phyloP scores from a whole-genome alignment of 257 asterid species.

The Fraxinus americana region DNA sequence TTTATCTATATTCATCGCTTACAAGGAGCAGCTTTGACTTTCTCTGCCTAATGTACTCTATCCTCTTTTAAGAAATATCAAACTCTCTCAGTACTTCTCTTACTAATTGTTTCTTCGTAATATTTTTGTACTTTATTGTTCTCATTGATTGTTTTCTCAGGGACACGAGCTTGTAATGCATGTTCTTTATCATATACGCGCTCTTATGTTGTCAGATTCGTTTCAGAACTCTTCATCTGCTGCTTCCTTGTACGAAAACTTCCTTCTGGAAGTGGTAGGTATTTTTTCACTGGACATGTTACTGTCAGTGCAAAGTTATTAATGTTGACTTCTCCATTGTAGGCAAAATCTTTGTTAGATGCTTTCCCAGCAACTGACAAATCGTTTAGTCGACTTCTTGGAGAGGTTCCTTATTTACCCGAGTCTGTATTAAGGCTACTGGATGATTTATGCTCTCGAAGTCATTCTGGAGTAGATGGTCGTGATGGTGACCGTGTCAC shows the following conservation, averaged over 20 bases:
- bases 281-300: slow-evolving; percentile 24
- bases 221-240: slow-evolving; percentile 48
- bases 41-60: slow-evolving; percentile 8
- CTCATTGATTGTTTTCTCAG: slow-evolving; percentile 41
- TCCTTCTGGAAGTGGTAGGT: slow-evolving; percentile 86
- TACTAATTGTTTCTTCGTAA: slow-evolving; percentile 2
- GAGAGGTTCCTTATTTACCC: slow-evolving; percentile 87
- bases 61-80: too few relatives aligned
- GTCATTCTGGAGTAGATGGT: slow-evolving; percentile 51
- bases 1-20: neutral
- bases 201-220: slow-evolving; percentile 66
- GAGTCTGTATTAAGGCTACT: slow-evolving; percentile 76
- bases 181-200: slow-evolving; percentile 79
- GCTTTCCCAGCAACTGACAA: slow-evolving; percentile 90
- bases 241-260: slow-evolving; percentile 69
- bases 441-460: slow-evolving; percentile 70
- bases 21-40: neutral
- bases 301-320: slow-evolving; percentile 22
- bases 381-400: slow-evolving; percentile 90
- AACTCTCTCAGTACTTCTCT: neutral
- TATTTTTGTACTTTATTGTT: slow-evolving; percentile 18
- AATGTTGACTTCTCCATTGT: slow-evolving; percentile 40
- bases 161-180: slow-evolving; percentile 93
- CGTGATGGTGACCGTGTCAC: slow-evolving; percentile 90
- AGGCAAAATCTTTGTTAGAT: slow-evolving; percentile 77